Evolutionary conservation across 306 rosid species (phyloP).

Genomic region (Herpetospermum pedunculosum): DNA sequence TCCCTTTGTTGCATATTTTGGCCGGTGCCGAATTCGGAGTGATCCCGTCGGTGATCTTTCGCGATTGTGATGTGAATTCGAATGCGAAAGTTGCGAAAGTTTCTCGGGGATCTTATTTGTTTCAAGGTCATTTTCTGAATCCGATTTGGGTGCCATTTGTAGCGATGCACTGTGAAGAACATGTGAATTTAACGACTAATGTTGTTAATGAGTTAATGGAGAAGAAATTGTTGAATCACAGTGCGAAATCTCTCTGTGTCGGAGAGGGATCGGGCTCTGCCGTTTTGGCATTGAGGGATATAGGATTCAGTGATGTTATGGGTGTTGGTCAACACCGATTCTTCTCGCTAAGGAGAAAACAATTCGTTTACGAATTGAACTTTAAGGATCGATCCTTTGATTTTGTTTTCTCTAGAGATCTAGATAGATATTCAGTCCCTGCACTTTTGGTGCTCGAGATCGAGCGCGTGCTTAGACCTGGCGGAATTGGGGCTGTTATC

Average conservation of each 20-base stretch:
- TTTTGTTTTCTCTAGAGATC: conserved; percentile 60
- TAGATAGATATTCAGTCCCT: conserved; percentile 52
- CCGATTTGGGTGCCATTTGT: conserved; percentile 46
- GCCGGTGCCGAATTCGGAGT: conserved; percentile 31
- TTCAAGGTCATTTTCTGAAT: conserved; percentile 38
- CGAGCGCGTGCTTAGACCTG: conserved; percentile 80
- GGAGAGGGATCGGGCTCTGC: conserved; percentile 45
- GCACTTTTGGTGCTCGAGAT: conserved; percentile 64
- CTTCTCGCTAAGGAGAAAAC: conserved; percentile 35
- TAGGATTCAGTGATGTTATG: conserved; percentile 44
- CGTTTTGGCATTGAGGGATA: conserved; percentile 31
- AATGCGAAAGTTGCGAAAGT: background rate
- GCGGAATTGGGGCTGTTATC: conserved; percentile 68
- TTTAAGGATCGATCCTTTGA: conserved; percentile 46
- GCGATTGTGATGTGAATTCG: conserved; percentile 26
- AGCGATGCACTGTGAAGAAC: conserved; percentile 27
- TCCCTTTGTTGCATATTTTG: conserved; percentile 42
- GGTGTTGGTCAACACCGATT: conserved; percentile 29
- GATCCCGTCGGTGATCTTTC: conserved; percentile 25
- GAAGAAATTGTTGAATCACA: conserved; percentile 25
- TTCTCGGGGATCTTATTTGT: conserved; percentile 29
- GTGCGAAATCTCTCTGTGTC: conserved; percentile 45
- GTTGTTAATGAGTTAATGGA: conserved; percentile 34
- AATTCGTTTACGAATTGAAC: conserved; percentile 24
- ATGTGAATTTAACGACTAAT: conserved; percentile 31